Percentiles rank a stretch among this genome's conserved stretches.
Evolutionary conservation across 2,329 filamentous ascomycete genomes (phyloP).

Genomic region (Colletotrichum sp.): DNA sequence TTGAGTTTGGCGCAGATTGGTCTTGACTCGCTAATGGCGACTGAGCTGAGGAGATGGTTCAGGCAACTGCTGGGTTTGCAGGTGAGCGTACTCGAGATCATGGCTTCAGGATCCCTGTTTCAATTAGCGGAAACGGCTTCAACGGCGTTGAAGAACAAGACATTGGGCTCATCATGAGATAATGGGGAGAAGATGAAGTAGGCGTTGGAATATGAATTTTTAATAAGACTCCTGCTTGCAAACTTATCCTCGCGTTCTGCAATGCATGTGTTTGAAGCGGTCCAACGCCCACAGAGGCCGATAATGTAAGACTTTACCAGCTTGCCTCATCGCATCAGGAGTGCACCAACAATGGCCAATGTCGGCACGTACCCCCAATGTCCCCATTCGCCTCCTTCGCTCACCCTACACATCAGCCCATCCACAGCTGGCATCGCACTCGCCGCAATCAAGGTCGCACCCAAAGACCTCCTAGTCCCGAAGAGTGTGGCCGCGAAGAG

Average conservation of each 20-base stretch:
- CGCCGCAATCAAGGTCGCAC: not conserved
- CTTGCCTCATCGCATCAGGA: not conserved
- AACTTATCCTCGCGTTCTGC: not conserved
- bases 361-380: not conserved
- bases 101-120: slow-evolving; percentile 1
- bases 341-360: not conserved
- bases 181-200: not conserved
- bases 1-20: not conserved
- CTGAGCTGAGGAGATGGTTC: not conserved
- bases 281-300: too few species aligned
- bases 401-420: not conserved
- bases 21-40: not conserved
- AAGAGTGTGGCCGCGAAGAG: not conserved
- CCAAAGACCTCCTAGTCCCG: not conserved
- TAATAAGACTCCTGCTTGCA: not conserved
- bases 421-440: not conserved
- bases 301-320: not conserved
- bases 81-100: slow-evolving; percentile 8
- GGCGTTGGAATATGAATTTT: not conserved
- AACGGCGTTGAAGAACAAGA: not conserved
- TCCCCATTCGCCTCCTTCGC: not conserved
- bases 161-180: not conserved
- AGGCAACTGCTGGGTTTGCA: not conserved
- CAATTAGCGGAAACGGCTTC: not conserved
- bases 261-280: not conserved